Base-by-base conservation (phyloP, 1,284 basidiomycete genomes). In the Rhodotorula sp. region DNA sequence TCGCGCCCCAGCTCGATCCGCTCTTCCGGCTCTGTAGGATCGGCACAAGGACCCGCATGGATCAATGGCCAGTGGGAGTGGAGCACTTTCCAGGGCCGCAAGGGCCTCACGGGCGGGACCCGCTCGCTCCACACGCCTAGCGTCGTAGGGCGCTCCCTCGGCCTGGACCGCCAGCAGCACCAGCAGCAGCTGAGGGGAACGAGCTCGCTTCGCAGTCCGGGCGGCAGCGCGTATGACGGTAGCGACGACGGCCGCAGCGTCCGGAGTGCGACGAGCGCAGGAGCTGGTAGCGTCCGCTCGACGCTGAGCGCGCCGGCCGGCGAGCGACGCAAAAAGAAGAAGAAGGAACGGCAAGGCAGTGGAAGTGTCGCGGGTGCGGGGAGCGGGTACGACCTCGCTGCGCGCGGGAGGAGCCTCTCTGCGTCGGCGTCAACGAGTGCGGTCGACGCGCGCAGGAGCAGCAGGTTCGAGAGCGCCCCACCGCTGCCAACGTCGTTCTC, bases 21-120 rank as follows among this genome's bases (percentile, higher is more conserved):
- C 29, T 62, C 66, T 27, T 37, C 50, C 12, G 32, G 53, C 41
- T 74, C 72, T 37, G 41, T 37, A 37, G 41, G 59, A 29, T 67
- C 68, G 12, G 39, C 27, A 27, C 50, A 46, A 12, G 46, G 29
- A 8, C 64, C 67, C 0, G 67, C 64, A 3, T 69, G 71, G 67
- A 46, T 36, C 19, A 61, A 75, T 41, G 71, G 71, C 5, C 48
- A 75, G 46, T 75, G 73, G 73, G 71, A 75, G 41, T 75, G 73
- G 73, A 57, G 62, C 48, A n/a, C 39, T 8, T 75, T 63, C 36
- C 70, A 71, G 15, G 73, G 71, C 1, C 60, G 73, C 17, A 55
- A 41, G 19, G 73, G 73, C 4, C 48, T 75, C 34, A 75, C 73
- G 9, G 66, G 68, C 34, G 71, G 71, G 1, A 54, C 70, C 19